Percentiles rank a stretch among this genome's conserved stretches.
Evolutionary conservation across 116 monocot species (phyloP).

Genomic region (Thalassia testudinum): DNA sequence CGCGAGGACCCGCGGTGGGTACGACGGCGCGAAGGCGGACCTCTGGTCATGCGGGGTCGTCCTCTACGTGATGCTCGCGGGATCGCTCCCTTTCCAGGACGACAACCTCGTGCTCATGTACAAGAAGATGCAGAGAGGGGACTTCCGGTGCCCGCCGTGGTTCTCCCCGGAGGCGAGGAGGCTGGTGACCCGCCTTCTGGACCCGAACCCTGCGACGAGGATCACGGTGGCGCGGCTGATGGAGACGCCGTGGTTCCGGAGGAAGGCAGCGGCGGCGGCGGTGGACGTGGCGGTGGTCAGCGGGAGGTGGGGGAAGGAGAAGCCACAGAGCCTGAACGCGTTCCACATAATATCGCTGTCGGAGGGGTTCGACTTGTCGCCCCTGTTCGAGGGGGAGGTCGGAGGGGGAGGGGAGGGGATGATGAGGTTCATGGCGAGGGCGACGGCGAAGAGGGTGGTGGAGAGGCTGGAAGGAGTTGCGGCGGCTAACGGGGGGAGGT

Average conservation of each 20-base stretch:
- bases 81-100: slow-evolving; percentile 33
- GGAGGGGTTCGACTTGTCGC: slow-evolving; percentile 31
- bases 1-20: slow-evolving; percentile 23
- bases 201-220: slow-evolving; percentile 23
- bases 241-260: slow-evolving; percentile 25
- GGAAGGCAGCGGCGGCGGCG: background rate
- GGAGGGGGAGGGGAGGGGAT: slow-evolving; percentile 10
- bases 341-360: slow-evolving; percentile 35
- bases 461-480: slow-evolving; percentile 33
- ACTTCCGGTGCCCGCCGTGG: slow-evolving; percentile 42
- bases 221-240: slow-evolving; percentile 18
- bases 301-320: slow-evolving; percentile 1
- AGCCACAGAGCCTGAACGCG: slow-evolving; percentile 22
- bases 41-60: slow-evolving; percentile 45
- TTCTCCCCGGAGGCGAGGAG: slow-evolving; percentile 33
- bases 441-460: slow-evolving; percentile 25
- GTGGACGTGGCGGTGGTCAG: background rate
- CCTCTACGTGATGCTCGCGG: slow-evolving; percentile 33
- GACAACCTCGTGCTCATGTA: slow-evolving; percentile 28
- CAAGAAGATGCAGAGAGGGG: slow-evolving; percentile 25
- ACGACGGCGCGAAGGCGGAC: slow-evolving; percentile 36
- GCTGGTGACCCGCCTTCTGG: slow-evolving; percentile 27
- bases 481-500: slow-evolving; percentile 16
- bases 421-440: slow-evolving; percentile 25
- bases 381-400: slow-evolving; percentile 13